phyloP scores from a whole-genome alignment of 768 basidiomycete species.

The Nidularia pulvinata region DNA sequence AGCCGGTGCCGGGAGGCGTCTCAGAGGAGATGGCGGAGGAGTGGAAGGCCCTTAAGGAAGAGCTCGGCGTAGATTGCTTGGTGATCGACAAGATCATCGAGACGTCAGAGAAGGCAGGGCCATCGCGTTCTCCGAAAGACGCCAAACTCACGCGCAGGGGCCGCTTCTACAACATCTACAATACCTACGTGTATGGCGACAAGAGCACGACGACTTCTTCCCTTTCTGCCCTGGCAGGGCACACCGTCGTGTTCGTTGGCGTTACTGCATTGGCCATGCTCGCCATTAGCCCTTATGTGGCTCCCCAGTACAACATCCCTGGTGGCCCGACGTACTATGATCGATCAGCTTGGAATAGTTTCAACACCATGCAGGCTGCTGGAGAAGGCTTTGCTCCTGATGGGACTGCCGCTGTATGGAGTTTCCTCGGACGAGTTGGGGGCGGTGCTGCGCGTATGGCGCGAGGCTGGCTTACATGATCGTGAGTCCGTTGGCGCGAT shows the following conservation, averaged over 20 bases:
- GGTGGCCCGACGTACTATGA: conserved; percentile 78
- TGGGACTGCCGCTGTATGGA: conserved; percentile 65
- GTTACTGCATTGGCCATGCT: conserved; percentile 63
- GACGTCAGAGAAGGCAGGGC: conserved; percentile 18
- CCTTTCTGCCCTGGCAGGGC: conserved; percentile 33
- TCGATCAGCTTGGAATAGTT: conserved; percentile 76
- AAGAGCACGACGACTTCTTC: conserved; percentile 26
- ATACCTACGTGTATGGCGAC: conserved; percentile 61
- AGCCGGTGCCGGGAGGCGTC: conserved; percentile 49
- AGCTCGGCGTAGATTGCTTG: conserved; percentile 74
- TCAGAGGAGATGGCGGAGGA: conserved; percentile 70
- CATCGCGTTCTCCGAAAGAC: conserved; percentile 7
- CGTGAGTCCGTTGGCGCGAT: too few relatives aligned
- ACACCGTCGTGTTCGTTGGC: conserved; percentile 58
- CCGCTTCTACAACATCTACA: conserved; percentile 86
- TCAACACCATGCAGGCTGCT: conserved; percentile 67
- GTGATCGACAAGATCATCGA: conserved; percentile 76
- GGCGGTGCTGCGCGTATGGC: conserved; percentile 77
- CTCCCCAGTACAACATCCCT: conserved; percentile 54
- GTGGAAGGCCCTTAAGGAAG: conserved; percentile 79
- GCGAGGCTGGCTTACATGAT: conserved; percentile 76
- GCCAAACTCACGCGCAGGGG: conserved; percentile 28
- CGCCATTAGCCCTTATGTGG: conserved; percentile 59
- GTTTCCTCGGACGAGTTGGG: conserved; percentile 67
- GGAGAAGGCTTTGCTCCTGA: conserved; percentile 72